phyloP scores from a whole-genome alignment of 179 eudicot genomes.

The Nepenthes alata region DNA sequence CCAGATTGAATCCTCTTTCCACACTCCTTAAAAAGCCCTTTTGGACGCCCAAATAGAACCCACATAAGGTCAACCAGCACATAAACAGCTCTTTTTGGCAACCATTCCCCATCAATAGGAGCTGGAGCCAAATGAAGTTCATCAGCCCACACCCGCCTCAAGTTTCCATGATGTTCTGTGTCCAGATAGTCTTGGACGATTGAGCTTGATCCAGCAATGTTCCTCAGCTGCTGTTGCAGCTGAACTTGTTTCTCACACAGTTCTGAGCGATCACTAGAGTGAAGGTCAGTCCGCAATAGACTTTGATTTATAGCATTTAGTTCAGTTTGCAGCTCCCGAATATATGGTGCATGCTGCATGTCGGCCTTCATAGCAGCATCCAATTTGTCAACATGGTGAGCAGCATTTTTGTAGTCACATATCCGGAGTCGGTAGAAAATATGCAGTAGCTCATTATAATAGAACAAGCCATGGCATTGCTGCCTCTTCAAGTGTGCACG shows the following conservation, averaged over 20 bases:
- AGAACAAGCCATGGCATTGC: slow-evolving; percentile 71
- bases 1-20: slow-evolving; percentile 80
- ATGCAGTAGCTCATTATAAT: slow-evolving; percentile 78
- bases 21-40: slow-evolving; percentile 90
- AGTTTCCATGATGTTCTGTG: slow-evolving; percentile 51
- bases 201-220: slow-evolving; percentile 24
- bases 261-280: slow-evolving; percentile 36
- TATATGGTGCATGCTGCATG: slow-evolving; percentile 40
- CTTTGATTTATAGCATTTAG: slow-evolving; percentile 41
- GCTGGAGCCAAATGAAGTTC: slow-evolving; percentile 82
- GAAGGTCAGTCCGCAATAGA: slow-evolving; percentile 47
- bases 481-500: slow-evolving; percentile 35
- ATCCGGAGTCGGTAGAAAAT: slow-evolving; percentile 79
- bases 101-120: slow-evolving; percentile 97
- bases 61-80: slow-evolving; percentile 85
- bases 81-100: slow-evolving; percentile 84
- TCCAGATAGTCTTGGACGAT: slow-evolving; percentile 30
- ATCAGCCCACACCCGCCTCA: slow-evolving; percentile 48
- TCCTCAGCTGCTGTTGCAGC: slow-evolving; percentile 50
- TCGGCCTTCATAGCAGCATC: slow-evolving; percentile 88
- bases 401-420: slow-evolving; percentile 85
- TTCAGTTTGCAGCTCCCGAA: slow-evolving; percentile 51
- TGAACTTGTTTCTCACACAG: slow-evolving; percentile 49
- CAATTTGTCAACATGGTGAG: slow-evolving; percentile 67
- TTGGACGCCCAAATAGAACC: slow-evolving; percentile 77